These are phyloP conservation scores for Chenopodium album DNA, from an alignment of 148 eudicot genomes.

Conservation along the genomic window DNA sequence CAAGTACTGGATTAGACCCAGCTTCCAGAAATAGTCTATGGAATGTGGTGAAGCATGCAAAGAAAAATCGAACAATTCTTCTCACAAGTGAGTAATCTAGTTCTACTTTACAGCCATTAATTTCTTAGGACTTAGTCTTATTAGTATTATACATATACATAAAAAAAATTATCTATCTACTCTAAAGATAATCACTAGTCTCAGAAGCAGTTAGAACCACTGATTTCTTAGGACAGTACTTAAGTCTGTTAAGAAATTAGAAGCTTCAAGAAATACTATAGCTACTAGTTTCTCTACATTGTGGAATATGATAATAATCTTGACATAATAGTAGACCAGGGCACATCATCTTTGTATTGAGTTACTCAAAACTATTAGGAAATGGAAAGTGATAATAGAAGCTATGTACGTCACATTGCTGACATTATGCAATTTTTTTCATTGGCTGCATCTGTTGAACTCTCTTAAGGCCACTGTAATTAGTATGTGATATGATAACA, in stretches of 20 bases:
- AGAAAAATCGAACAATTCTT: slow-evolving; percentile 66
- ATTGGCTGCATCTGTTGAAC: neutral
- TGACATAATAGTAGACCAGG: neutral
- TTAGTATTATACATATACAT: neutral
- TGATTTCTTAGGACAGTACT: too few relatives aligned
- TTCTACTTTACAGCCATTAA: neutral
- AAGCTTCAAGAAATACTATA: too few relatives aligned
- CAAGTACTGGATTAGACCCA: slow-evolving; percentile 83
- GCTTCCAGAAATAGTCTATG: slow-evolving; percentile 76
- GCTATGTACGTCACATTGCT: neutral
- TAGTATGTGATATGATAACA: neutral
- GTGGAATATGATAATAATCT: neutral
- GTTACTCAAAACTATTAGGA: neutral
- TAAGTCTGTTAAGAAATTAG: too few relatives aligned
- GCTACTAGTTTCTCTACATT: neutral
- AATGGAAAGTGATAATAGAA: neutral
- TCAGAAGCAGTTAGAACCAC: too few relatives aligned
- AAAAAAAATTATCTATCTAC: neutral
- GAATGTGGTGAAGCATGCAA: slow-evolving; percentile 67
- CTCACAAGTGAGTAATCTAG: slow-evolving; percentile 54
- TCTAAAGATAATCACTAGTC: neutral
- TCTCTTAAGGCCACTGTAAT: neutral
- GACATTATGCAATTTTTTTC: neutral
- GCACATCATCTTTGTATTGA: neutral
- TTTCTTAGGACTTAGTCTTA: too few relatives aligned